Percentiles rank a stretch among this genome's conserved stretches.
These are phyloP conservation scores for Manihot esculenta DNA, from an alignment of 441 rosid species.

Conservation along the genomic window DNA sequence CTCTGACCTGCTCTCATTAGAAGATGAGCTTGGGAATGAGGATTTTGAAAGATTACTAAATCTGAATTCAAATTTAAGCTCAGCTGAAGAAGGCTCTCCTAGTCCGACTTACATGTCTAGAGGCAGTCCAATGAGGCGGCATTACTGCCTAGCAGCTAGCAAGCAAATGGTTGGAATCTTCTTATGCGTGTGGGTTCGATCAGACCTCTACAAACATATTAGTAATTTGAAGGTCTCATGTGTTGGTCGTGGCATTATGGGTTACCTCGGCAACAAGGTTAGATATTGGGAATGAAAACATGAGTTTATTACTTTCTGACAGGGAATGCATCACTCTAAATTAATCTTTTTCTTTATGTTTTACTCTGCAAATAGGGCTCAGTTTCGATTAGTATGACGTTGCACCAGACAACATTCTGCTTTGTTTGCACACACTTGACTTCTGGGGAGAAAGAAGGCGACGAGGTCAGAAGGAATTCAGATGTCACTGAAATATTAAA, in stretches of 20 bases:
- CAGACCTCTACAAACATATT: conserved; percentile 54
- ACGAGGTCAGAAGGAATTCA: conserved; percentile 70
- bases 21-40: conserved; percentile 42
- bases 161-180: conserved; percentile 98
- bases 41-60: conserved; percentile 28
- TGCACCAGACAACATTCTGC: conserved; percentile 70
- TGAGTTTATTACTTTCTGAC: too few relatives aligned
- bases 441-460: conserved; percentile 95
- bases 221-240: conserved; percentile 76
- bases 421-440: conserved; percentile 90
- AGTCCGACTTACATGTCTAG: conserved; percentile 20
- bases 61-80: conserved; percentile 4
- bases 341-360: background rate
- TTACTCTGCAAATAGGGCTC: conserved; percentile 58
- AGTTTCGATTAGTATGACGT: conserved; percentile 78
- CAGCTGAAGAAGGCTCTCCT: conserved; percentile 26
- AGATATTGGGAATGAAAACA: background rate
- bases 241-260: conserved; percentile 97
- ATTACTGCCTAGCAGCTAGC: conserved; percentile 69
- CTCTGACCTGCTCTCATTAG: conserved; percentile 47
- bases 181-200: conserved; percentile 82
- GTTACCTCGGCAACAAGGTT: conserved; percentile 96
- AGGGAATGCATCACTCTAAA: background rate
- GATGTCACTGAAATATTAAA: conserved; percentile 77
- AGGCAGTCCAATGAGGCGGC: conserved; percentile 25